Base-by-base conservation (phyloP, 306 rosid genomes). In the Cicer yamashitae region DNA sequence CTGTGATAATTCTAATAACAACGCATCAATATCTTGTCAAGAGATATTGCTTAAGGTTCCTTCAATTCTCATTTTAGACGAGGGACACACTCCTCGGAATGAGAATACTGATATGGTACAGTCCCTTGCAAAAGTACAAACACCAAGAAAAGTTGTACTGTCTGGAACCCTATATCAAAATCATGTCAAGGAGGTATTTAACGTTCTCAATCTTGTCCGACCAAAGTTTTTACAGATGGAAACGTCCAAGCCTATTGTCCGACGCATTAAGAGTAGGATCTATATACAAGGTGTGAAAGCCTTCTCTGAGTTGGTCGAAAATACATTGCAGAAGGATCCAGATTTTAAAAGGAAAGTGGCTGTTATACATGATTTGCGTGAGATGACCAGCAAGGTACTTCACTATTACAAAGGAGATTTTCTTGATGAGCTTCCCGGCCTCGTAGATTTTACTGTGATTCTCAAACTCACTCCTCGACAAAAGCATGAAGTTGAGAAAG, bases 341-440 rank as follows among this genome's bases (percentile, higher is more conserved):
- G 97, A 92, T 86, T 94, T 94, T 51, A 87, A 79, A 75, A 86
- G 91, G 81, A 94, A 94, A 80, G 88, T 85, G 52, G 83, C 77
- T 8, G 97, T 94, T 25, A 94, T 94, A 61, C 96, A 84, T 9
- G 99, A 94, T 80, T 79, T 94, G 79, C 93, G 99, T 15, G 99
- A 94, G 85, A 90, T 94, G 96, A 94, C 97, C 0, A 77, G 93
- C 82, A 82, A 85, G 61, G 90, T 94, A 40, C 91, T 94, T 11
- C 99, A 94, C 66, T 94, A 94, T 54, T 94, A 92, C 40, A 91
- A 88, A 85, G 99, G 99, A 52, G 99, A 94, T 87, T 90, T 89
- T 80, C 92, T 94, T 10, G 99, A 94, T 47, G 99, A 94, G 84
- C 99, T 94, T 79, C 99, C 97, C 18, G 99, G 99, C 48, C 87